Evolutionary conservation across 2,329 filamentous ascomycete genomes (phyloP), one percentile per base, ranked within the genome.

Genomic region (Exutisphaerella laricina): DNA sequence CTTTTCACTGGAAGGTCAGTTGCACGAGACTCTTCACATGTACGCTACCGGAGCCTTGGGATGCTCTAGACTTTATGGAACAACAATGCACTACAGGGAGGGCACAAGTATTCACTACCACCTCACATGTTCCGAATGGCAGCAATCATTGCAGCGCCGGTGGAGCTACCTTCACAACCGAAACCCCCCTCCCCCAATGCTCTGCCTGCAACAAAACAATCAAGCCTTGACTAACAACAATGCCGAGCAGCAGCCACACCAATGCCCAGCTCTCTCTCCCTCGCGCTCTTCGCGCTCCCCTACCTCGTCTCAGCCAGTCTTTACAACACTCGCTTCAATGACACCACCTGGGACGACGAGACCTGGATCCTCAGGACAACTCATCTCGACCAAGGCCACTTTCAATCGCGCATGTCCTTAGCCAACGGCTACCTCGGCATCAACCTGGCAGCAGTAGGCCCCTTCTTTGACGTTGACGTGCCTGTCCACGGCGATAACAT

Each of bases 371-470:
- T 82, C 16, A 69, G 66, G 4, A 79, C 75, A 7, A 73, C 67
- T 8, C 59, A 62, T 7, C 61, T 82, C 10, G 72, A 78, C 46
- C 73, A 72, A 62, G 76, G 77, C 21, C 70, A 79, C 53, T 79
- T 76, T 53, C 76, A 82, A 56, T 74, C 77, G 3, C 78, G 79
- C 31, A 70, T 78, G 13, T 74, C 74, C 9, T 66, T 80, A 28
- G 75, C 75, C 4, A 83, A 83, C 58, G 80, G 80, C 14, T 84
- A 84, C 51, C 59, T 82, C 4, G 80, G 80, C 6, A 79, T 82
- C 56, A 80, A 74, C 48, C 68, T 82, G 20, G 78, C 79, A 17
- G 73, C 78, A n/a, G 67, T 72, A 5, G 80, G 80, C 0, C 79
- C 79, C 0, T 79, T 82, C 57, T 82, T 81, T 57, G 78, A 82